phyloP scores from a whole-genome alignment of 495 filamentous ascomycete species.

The Penicillium herquei region DNA sequence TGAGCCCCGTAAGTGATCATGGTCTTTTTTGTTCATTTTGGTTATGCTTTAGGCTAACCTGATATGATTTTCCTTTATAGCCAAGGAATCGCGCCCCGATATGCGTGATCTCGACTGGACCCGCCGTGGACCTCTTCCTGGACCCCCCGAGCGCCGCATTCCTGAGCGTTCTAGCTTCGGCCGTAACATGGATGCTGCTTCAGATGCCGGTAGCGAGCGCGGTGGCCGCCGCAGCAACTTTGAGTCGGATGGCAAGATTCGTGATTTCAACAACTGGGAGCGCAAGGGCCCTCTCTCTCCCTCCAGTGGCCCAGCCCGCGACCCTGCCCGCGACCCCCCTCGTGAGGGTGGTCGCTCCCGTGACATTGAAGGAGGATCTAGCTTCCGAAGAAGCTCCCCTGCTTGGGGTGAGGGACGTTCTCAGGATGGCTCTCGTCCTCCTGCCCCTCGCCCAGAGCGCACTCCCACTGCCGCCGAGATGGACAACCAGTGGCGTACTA shows the following conservation, averaged over 20 bases:
- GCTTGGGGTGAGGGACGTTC: conserved; percentile 84
- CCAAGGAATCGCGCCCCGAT: conserved; percentile 64
- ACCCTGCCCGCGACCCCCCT: conserved; percentile 26
- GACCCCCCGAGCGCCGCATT: conserved; percentile 54
- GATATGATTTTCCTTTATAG: conserved; percentile 36
- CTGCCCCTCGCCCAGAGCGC: conserved; percentile 44
- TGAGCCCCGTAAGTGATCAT: conserved; percentile 67
- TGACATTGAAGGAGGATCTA: conserved; percentile 61
- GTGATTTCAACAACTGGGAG: conserved; percentile 93
- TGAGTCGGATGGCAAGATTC: conserved; percentile 75
- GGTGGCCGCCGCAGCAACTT: conserved; percentile 51
- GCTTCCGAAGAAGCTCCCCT: conserved; percentile 65
- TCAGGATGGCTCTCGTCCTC: conserved; percentile 72
- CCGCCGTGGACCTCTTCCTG: conserved; percentile 83
- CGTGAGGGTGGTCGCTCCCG: conserved; percentile 69
- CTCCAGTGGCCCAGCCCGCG: conserved; percentile 47
- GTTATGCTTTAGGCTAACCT: conserved; percentile 25
- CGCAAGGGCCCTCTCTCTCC: conserved; percentile 89
- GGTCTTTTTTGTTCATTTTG: neutral
- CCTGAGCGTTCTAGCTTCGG: conserved; percentile 49
- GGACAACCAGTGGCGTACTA: conserved; percentile 81
- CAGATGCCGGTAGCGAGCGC: conserved; percentile 53
- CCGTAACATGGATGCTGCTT: conserved; percentile 50
- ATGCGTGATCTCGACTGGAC: conserved; percentile 69
- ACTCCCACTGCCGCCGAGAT: conserved; percentile 79